Conservation (phyloP, 2,329 filamentous ascomycete species). For the Ophiostoma novo-ulmi region DNA sequence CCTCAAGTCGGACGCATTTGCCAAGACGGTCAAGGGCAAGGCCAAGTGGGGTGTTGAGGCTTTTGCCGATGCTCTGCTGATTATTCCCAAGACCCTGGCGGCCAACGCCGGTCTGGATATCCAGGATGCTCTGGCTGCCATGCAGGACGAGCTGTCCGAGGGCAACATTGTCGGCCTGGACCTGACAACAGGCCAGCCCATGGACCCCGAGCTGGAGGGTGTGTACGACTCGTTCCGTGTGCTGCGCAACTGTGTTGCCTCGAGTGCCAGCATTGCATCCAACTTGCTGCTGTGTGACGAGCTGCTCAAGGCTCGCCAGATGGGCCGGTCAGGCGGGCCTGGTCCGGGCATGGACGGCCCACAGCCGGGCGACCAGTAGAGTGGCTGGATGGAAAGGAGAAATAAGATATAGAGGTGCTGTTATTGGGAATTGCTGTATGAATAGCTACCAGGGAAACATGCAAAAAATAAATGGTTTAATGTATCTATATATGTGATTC, state of each 20-base stretch:
- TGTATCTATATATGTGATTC: background rate
- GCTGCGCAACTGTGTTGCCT: slow-evolving; percentile 86
- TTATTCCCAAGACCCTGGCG: slow-evolving; percentile 96
- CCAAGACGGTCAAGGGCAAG: slow-evolving; percentile 92
- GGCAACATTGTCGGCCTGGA: slow-evolving; percentile 84
- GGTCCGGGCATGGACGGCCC: slow-evolving; percentile 61
- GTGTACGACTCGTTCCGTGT: slow-evolving; percentile 97
- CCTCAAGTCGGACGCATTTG: slow-evolving; percentile 79
- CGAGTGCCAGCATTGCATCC: slow-evolving; percentile 88
- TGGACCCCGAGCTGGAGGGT: slow-evolving; percentile 89
- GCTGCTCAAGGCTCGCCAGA: slow-evolving; percentile 94
- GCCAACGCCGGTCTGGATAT: slow-evolving; percentile 96
- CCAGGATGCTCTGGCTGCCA: slow-evolving; percentile 80
- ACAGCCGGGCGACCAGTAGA: slow-evolving; percentile 38
- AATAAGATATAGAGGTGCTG: background rate
- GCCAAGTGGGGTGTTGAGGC: slow-evolving; percentile 92
- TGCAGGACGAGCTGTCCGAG: slow-evolving; percentile 81
- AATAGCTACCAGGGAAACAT: slow-evolving; percentile 5
- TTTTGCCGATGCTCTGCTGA: slow-evolving; percentile 87
- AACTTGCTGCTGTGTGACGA: slow-evolving; percentile 95
- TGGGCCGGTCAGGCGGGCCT: slow-evolving; percentile 63
- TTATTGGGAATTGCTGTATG: slow-evolving; percentile 13
- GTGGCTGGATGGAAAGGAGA: background rate
- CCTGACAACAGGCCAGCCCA: slow-evolving; percentile 78
- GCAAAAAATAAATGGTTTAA: background rate